Percentiles rank a stretch among this genome's conserved stretches.
phyloP scores from a whole-genome alignment of 192 early-diverging fungal genomes.

The Entophlyctis luteolus region DNA sequence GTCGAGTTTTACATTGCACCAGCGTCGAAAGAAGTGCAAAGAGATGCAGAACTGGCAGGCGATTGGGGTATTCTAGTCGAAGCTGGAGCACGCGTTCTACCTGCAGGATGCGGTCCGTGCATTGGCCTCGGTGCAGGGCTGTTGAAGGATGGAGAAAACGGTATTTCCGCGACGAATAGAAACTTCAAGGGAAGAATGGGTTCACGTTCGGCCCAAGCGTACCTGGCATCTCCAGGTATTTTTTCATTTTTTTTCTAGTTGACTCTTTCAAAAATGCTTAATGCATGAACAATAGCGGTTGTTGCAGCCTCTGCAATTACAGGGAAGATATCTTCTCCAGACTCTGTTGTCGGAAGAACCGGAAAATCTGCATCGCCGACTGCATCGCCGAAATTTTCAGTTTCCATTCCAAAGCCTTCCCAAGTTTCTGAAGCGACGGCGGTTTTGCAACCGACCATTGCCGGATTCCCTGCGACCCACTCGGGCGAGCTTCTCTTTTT shows the following conservation, averaged over 20 bases:
- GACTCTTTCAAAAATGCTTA: neutral
- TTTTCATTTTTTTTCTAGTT: neutral
- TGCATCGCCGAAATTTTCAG: neutral
- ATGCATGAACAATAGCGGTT: slow-evolving; percentile 53
- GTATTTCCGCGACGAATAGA: slow-evolving; percentile 97
- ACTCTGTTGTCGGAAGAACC: neutral
- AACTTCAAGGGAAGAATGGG: slow-evolving; percentile 99
- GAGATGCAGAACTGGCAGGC: slow-evolving; percentile 75
- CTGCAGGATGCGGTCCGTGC: slow-evolving; percentile 97
- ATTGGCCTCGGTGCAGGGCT: slow-evolving; percentile 89
- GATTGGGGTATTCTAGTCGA: slow-evolving; percentile 84
- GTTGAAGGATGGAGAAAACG: slow-evolving; percentile 92
- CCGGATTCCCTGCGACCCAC: slow-evolving; percentile 73
- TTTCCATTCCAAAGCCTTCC: slow-evolving; percentile 17
- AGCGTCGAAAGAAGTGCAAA: slow-evolving; percentile 86
- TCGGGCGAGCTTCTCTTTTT: slow-evolving; percentile 84
- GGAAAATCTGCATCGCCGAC: neutral
- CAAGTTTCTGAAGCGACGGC: slow-evolving; percentile 2
- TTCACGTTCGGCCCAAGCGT: slow-evolving; percentile 83
- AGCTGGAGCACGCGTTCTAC: slow-evolving; percentile 83
- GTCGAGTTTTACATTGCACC: slow-evolving; percentile 96
- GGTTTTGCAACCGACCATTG: slow-evolving; percentile 28
- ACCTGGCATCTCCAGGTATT: slow-evolving; percentile 81
- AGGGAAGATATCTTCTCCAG: slow-evolving; percentile 73
- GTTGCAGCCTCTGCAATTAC: slow-evolving; percentile 90